A percentile compares a stretch with the other conserved stretches of the same genome.
These are phyloP conservation scores for Buxus sempervirens DNA, from an alignment of 164 flowering plant genomes.

Conservation along the genomic window DNA sequence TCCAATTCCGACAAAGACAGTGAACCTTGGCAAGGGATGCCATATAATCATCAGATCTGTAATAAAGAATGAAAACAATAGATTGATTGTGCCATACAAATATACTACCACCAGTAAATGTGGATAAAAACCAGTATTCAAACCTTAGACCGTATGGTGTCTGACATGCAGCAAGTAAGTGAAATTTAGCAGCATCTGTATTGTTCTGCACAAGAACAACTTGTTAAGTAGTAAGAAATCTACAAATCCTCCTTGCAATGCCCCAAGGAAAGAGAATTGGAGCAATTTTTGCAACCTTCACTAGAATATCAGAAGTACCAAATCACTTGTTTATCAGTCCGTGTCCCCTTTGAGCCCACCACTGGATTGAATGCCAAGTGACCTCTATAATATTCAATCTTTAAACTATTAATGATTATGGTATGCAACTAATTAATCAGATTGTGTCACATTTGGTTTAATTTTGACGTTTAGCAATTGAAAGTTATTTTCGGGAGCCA, in stretches of 20 bases:
- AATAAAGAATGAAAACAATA: conserved; percentile 7
- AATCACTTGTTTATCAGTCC: neutral
- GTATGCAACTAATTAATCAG: neutral
- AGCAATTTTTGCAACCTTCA: neutral
- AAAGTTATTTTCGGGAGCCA: neutral
- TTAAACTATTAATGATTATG: neutral
- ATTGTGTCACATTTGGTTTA: neutral
- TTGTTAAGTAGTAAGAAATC: neutral
- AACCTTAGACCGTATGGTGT: conserved; percentile 74
- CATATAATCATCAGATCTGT: conserved; percentile 90
- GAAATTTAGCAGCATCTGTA: conserved; percentile 49
- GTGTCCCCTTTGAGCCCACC: neutral
- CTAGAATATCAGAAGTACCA: neutral
- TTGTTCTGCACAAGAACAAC: conserved; percentile 43
- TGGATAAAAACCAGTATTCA: neutral
- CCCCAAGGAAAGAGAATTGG: neutral
- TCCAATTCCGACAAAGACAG: conserved; percentile 65
- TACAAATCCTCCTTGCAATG: neutral
- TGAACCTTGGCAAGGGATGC: conserved; percentile 87
- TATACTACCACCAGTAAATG: neutral
- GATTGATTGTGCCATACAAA: neutral
- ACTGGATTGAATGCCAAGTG: neutral
- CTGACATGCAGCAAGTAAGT: conserved; percentile 56
- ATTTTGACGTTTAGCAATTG: neutral
- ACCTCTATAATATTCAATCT: neutral